Conservation (phyloP, 306 rosid genomes). For the Ceratonia siliqua region DNA sequence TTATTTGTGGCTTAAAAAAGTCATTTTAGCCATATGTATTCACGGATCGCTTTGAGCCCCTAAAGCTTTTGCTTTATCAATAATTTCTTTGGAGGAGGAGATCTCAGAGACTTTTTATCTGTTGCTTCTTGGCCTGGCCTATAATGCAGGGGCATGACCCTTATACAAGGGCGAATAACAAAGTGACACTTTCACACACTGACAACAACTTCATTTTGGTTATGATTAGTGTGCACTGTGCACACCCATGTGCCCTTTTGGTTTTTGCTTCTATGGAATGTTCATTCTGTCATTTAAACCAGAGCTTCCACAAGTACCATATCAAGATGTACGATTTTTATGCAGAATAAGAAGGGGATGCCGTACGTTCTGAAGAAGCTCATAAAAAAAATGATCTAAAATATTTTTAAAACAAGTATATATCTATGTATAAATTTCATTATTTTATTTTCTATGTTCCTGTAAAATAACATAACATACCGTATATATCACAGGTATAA, state of each 20-base stretch:
- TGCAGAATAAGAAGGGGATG: not conserved
- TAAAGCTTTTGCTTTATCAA: conserved; percentile 26
- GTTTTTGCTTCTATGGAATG: conserved; percentile 34
- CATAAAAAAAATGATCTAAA: not conserved
- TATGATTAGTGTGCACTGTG: conserved; percentile 29
- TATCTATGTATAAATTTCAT: conserved; percentile 7
- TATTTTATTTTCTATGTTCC: not conserved
- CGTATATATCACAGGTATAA: conserved; percentile 23
- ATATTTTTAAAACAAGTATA: not conserved
- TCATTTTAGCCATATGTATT: conserved; percentile 38
- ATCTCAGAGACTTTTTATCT: conserved; percentile 32
- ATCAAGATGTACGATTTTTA: not conserved
- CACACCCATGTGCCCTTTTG: conserved; percentile 40
- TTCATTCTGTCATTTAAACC: conserved; percentile 31
- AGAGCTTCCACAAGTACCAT: conserved; percentile 24
- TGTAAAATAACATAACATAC: not conserved
- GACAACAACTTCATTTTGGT: conserved; percentile 23
- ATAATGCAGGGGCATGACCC: conserved; percentile 31
- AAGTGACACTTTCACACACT: conserved; percentile 15
- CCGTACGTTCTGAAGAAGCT: conserved; percentile 5
- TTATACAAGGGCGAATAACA: conserved; percentile 31
- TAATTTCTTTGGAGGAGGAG: conserved; percentile 35
- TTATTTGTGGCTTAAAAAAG: conserved; percentile 30
- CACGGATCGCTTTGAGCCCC: conserved; percentile 63
- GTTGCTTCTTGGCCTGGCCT: conserved; percentile 36